phyloP scores from a whole-genome alignment of 2,329 filamentous ascomycete genomes.

The Arthrobotrys sphaeroides region DNA sequence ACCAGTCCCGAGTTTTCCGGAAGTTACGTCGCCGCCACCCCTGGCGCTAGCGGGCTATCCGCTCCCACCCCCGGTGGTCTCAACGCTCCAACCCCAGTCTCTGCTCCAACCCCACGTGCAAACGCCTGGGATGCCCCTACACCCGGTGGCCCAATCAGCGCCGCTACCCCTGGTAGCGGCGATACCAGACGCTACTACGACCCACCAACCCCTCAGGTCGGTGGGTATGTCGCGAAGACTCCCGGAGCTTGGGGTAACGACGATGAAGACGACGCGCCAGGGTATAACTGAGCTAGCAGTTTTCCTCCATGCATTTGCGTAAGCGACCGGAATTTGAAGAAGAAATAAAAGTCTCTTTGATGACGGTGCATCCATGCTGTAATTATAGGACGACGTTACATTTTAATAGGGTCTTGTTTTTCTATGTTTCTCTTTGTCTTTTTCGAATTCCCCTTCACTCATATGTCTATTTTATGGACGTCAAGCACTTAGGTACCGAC shows the following conservation, averaged over 20 bases:
- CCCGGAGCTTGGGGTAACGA: constrained; percentile 53
- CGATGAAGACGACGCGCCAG: constrained; percentile 48
- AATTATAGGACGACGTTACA: constrained; percentile 32
- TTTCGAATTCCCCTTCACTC: too few species aligned
- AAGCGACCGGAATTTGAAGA: constrained; percentile 1
- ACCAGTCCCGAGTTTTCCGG: constrained; percentile 57
- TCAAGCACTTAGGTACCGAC: too few species aligned
- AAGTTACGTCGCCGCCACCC: constrained; percentile 68
- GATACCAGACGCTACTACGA: constrained; percentile 64
- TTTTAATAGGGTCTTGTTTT: too few species aligned
- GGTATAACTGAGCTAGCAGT: constrained; percentile 20
- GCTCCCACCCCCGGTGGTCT: constrained; percentile 76
- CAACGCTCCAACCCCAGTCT: constrained; percentile 66
- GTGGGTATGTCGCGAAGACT: constrained; percentile 64
- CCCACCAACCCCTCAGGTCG: constrained; percentile 69
- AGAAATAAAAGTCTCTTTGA: constrained; percentile 12
- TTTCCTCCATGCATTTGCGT: background rate
- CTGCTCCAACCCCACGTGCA: constrained; percentile 73
- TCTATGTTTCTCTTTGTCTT: too few species aligned
- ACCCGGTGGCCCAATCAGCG: constrained; percentile 65
- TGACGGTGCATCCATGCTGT: constrained; percentile 22
- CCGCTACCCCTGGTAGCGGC: constrained; percentile 64
- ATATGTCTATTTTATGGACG: too few species aligned
- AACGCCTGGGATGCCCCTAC: constrained; percentile 64
- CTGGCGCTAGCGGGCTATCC: constrained; percentile 70